Percentiles rank a stretch among this genome's conserved stretches.
Evolutionary conservation across 768 basidiomycete species (phyloP).

Genomic region (Leucosporidium yakuticum): DNA sequence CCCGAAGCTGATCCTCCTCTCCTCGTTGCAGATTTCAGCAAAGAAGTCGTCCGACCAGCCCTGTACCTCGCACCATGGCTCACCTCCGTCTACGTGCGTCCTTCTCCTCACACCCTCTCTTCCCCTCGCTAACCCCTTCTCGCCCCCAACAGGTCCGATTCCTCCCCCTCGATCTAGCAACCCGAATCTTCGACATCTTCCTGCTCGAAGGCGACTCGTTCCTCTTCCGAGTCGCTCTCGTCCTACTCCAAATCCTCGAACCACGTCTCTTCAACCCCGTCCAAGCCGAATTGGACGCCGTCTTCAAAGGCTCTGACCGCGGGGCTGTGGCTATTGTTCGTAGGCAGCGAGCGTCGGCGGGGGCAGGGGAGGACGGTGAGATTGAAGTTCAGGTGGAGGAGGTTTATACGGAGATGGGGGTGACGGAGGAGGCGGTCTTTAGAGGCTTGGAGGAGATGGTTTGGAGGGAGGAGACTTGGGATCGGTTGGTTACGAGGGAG

Average conservation of each 20-base stretch:
- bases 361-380: constrained; percentile 48
- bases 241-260: constrained; percentile 73
- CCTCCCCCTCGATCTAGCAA: constrained; percentile 84
- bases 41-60: constrained; percentile 79
- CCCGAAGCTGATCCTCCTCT: constrained; percentile 1
- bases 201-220: constrained; percentile 86
- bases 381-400: constrained; percentile 75
- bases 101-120: too few species aligned
- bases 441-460: constrained; percentile 72
- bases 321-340: constrained; percentile 49
- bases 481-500: constrained; percentile 70
- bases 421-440: constrained; percentile 80
- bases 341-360: constrained; percentile 21
- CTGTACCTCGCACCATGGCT: constrained; percentile 81
- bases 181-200: constrained; percentile 80
- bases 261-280: constrained; percentile 85
- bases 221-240: constrained; percentile 76
- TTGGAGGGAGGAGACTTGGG: constrained; percentile 89
- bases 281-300: constrained; percentile 67
- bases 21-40: constrained; percentile 59
- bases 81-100: constrained; percentile 62
- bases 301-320: constrained; percentile 42
- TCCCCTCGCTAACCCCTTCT: too few species aligned
- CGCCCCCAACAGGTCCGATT: constrained; percentile 47
- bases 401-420: constrained; percentile 80